Percentiles rank a stretch among this genome's conserved stretches.
Conservation (phyloP, 2,329 filamentous ascomycete species). For the Aureobasidium sp. region DNA sequence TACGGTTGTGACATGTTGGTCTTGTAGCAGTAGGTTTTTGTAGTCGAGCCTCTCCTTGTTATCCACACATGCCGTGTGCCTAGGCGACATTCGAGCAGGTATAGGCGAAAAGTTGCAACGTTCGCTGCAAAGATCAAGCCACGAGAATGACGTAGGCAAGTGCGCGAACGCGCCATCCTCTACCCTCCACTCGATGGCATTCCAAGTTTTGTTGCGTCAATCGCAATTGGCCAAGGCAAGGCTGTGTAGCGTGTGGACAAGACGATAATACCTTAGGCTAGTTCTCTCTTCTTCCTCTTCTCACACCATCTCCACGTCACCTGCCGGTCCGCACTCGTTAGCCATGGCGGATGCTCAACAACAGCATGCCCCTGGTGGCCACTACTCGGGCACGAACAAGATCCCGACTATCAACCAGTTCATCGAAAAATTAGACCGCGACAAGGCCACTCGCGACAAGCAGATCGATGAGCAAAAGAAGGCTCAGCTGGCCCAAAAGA, state of each 20-base stretch:
- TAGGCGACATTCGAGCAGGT: neutral
- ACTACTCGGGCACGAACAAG: conserved; percentile 77
- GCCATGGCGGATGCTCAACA: conserved; percentile 38
- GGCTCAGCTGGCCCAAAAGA: conserved; percentile 19
- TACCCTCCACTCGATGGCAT: neutral
- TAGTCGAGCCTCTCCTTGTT: neutral
- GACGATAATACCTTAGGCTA: neutral
- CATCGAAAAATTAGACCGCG: conserved; percentile 66
- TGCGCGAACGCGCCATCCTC: conserved; percentile 3
- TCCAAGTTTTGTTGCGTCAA: conserved; percentile 12
- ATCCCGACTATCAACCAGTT: conserved; percentile 86
- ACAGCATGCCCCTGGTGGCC: conserved; percentile 51
- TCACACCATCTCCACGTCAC: neutral
- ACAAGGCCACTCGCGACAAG: conserved; percentile 70
- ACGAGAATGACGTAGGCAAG: neutral
- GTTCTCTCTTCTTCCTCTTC: neutral
- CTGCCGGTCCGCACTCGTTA: neutral
- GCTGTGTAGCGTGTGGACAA: conserved; percentile 2
- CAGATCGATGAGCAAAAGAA: conserved; percentile 56
- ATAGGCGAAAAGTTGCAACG: conserved; percentile 6
- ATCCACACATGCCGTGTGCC: neutral
- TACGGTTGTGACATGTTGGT: neutral
- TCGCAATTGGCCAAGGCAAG: neutral
- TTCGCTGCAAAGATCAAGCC: neutral
- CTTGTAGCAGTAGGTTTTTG: neutral